phyloP scores from a whole-genome alignment of 352 stramenopile genomes.

The Phytopythium delawarense region DNA sequence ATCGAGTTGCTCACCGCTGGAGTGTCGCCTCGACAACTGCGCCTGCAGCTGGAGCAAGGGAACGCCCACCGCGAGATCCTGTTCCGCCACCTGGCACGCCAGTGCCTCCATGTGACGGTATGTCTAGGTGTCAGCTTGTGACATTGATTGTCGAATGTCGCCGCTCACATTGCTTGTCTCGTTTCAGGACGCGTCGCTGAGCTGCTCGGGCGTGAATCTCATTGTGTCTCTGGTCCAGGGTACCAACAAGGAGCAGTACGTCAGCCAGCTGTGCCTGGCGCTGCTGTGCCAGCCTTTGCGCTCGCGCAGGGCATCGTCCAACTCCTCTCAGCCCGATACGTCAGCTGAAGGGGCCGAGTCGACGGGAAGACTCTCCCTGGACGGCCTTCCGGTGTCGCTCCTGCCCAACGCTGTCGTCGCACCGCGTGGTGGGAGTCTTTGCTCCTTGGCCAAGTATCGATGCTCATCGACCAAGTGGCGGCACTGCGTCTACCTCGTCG shows the following conservation, averaged over 20 bases:
- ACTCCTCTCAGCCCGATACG: constrained; percentile 8
- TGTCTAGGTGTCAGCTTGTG: constrained; percentile 4
- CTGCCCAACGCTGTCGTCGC: constrained; percentile 28
- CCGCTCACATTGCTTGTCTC: not conserved
- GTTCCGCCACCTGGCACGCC: constrained; percentile 41
- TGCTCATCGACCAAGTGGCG: constrained; percentile 37
- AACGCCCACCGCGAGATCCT: constrained; percentile 24
- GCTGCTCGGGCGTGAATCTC: constrained; percentile 35
- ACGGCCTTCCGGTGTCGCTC: constrained; percentile 22
- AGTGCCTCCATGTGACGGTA: constrained; percentile 49
- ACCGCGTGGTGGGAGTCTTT: constrained; percentile 25
- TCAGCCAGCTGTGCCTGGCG: constrained; percentile 52
- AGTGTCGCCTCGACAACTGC: constrained; percentile 9
- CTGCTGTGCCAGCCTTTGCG: constrained; percentile 62
- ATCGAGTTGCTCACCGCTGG: constrained; percentile 34
- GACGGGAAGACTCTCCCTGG: constrained; percentile 11
- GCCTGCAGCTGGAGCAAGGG: constrained; percentile 3
- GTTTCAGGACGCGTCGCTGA: constrained; percentile 40
- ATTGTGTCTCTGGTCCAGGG: constrained; percentile 34
- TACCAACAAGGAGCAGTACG: constrained; percentile 31
- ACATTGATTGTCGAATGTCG: constrained; percentile 1
- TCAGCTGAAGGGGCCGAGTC: constrained; percentile 4
- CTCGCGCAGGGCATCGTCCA: constrained; percentile 1
- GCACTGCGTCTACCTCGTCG: constrained; percentile 50
- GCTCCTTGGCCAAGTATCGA: constrained; percentile 43